Percentiles rank a stretch among this genome's conserved stretches.
Conservation (phyloP, 2,329 filamentous ascomycete genomes). For the Pseudocercospora musae region DNA sequence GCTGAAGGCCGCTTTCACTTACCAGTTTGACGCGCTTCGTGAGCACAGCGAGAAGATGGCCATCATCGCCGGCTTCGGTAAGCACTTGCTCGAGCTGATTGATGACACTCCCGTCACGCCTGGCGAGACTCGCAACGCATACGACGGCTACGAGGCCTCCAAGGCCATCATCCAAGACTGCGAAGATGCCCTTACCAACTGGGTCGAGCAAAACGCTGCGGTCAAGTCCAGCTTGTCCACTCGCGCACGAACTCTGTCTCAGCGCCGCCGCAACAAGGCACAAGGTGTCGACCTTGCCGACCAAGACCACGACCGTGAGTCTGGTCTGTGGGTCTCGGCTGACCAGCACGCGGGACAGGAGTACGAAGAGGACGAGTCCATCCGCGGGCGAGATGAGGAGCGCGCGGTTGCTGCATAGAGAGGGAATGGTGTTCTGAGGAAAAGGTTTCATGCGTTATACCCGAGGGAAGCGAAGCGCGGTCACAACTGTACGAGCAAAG, state of each 20-base stretch:
- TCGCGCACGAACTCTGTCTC: slow-evolving; percentile 81
- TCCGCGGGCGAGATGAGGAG: slow-evolving; percentile 49
- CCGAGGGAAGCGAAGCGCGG: slow-evolving; percentile 24
- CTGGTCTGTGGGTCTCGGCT: slow-evolving; percentile 75
- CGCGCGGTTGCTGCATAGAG: slow-evolving; percentile 28
- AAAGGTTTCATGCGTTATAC: slow-evolving; percentile 23
- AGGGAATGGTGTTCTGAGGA: slow-evolving; percentile 6
- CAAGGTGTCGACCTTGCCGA: slow-evolving; percentile 78
- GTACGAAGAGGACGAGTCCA: slow-evolving; percentile 58
- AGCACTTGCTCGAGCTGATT: slow-evolving; percentile 94
- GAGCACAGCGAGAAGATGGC: slow-evolving; percentile 98
- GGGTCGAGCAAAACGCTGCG: slow-evolving; percentile 86
- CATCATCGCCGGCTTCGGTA: slow-evolving; percentile 95
- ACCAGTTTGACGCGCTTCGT: slow-evolving; percentile 95
- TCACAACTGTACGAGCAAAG: slow-evolving; percentile 24
- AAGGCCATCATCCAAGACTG: slow-evolving; percentile 99
- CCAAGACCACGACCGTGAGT: slow-evolving; percentile 73
- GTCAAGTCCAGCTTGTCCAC: slow-evolving; percentile 84
- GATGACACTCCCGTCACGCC: slow-evolving; percentile 97
- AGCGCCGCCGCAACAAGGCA: slow-evolving; percentile 65
- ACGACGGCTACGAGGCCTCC: slow-evolving; percentile 97
- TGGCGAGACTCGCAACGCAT: slow-evolving; percentile 90
- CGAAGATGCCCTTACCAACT: slow-evolving; percentile 94
- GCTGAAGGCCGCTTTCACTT: slow-evolving; percentile 95
- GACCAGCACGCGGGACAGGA: slow-evolving; percentile 60